Conservation (phyloP, 129 eudicot genomes). For the Flaveria brownii region DNA sequence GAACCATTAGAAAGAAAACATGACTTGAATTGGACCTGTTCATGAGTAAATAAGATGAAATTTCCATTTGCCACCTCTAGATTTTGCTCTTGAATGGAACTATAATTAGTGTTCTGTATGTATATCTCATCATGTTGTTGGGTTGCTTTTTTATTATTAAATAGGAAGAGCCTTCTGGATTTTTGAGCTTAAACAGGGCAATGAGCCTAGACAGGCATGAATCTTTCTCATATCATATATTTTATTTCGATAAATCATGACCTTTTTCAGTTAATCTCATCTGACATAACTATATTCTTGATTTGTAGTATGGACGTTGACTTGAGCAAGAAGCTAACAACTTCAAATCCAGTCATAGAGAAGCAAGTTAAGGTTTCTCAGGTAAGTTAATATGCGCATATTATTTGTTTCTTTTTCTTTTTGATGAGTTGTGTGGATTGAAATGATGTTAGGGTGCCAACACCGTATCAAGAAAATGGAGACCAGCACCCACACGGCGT, state of each 20-base stretch:
- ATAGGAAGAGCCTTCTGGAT: conserved; percentile 90
- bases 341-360: conserved; percentile 47
- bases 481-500: conserved; percentile 89
- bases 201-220: conserved; percentile 86
- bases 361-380: conserved; percentile 48
- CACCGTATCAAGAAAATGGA: conserved; percentile 57
- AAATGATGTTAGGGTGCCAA: conserved; percentile 41
- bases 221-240: not conserved
- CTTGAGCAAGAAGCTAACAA: conserved; percentile 74
- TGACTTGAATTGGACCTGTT: not conserved
- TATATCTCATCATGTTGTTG: conserved; percentile 21
- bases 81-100: too few species aligned
- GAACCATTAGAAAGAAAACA: not conserved
- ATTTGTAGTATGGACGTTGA: conserved; percentile 74
- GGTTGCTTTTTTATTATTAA: conserved; percentile 9
- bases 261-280: not conserved
- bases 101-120: not conserved
- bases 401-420: not conserved
- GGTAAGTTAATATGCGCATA: conserved; percentile 41
- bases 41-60: not conserved
- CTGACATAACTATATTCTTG: conserved; percentile 27
- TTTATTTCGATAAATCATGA: not conserved
- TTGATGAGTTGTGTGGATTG: conserved; percentile 6
- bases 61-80: not conserved
- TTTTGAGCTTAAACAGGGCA: conserved; percentile 83